Conservation (phyloP, 371 early-diverging fungal genomes). For the Spraguea lophii region DNA sequence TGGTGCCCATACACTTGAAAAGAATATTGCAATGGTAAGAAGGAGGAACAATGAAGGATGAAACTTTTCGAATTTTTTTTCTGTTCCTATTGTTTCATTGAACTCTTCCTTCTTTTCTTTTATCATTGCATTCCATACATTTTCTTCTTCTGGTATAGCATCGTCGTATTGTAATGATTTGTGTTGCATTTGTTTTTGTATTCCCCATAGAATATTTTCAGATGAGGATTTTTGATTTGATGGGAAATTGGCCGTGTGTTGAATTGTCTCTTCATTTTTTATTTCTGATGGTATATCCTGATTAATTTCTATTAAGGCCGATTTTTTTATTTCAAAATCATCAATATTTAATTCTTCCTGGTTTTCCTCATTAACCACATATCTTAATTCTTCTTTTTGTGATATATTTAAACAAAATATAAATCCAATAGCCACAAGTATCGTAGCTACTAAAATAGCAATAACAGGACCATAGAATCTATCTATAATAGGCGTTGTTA, state of each 20-base stretch:
- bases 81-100: background rate
- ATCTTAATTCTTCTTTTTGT: background rate
- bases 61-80: constrained; percentile 2
- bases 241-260: background rate
- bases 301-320: background rate
- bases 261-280: background rate
- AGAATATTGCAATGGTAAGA: constrained; percentile 20
- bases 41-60: constrained; percentile 27
- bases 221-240: background rate
- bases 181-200: background rate
- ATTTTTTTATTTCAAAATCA: background rate
- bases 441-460: constrained; percentile 5
- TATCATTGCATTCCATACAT: background rate
- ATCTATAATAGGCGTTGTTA: constrained; percentile 46
- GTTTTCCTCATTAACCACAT: background rate
- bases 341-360: too few relatives aligned
- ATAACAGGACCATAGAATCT: constrained; percentile 1
- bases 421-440: constrained; percentile 8
- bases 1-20: constrained; percentile 35
- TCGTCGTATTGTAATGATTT: background rate
- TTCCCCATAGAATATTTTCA: too few relatives aligned
- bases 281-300: background rate
- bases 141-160: background rate
- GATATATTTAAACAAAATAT: background rate
- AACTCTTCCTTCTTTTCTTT: background rate